Evolutionary conservation across 805 yeast species (phyloP), one percentile per base, ranked within the genome.

Genomic region (Candida succiphila): DNA sequence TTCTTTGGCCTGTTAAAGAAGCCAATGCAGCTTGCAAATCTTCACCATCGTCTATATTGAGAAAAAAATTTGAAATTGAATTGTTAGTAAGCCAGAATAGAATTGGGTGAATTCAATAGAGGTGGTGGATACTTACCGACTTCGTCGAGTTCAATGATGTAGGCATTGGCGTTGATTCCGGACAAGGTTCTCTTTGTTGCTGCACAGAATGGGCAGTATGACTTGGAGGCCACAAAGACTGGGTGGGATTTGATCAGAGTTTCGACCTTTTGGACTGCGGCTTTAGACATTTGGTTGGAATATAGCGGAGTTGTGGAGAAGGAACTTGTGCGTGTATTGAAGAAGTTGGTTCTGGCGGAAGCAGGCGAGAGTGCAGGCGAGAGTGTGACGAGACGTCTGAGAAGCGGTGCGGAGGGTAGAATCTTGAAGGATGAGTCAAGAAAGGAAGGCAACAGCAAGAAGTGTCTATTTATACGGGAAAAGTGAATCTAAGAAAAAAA

Each of bases 1-100:
- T 86, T 45, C 77, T 72, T 68, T 89, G 97, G 39, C 94, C 92
- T 26, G 94, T 83, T 39, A 86, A 58, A 53, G 80, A 75, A 34
- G 54, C 57, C 39, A 89, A 67, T 44, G 94, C 94, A 32, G 64
- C 78, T 63, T 88, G 96, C 45, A 87, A 73, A 22, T 78, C 88
- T 31, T 63, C 60, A 37, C 96, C 96, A 39, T 86, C 88, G n/a
- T 60, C 69, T 22, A 15, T 20, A n/a, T 6, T 3, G 18, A 17
- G 37, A 63, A 44, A 37, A 47, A 52, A 16, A 17, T 18, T 6
- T 27, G 18, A 13, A 10, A 15, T 26, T 21, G 25, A 39, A n/a
- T 22, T 38, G 25, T 29, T 29, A 21, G 26, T 22, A 29, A 51
- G 42, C 32, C 37, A 32, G 24, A 10, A 7, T 7, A 10, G 16